phyloP scores from a whole-genome alignment of 1,139 yeast species.

The Nadsonia commutata region DNA sequence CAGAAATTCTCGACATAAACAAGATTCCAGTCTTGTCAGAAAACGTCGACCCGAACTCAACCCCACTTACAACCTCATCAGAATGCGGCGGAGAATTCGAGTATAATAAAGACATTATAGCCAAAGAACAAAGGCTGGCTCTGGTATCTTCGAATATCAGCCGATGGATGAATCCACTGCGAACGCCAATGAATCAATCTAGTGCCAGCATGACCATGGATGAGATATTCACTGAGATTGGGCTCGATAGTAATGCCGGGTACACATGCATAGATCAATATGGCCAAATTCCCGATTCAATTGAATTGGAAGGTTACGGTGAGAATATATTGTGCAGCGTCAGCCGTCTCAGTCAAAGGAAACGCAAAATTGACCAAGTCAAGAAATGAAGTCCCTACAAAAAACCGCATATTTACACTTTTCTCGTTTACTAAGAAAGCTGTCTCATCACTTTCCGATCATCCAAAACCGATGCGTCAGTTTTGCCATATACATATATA shows the following conservation, averaged over 20 bases:
- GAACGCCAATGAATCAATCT: not conserved
- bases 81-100: too few relatives aligned
- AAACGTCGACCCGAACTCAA: not conserved
- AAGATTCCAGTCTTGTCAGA: too few relatives aligned
- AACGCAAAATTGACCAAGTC: not conserved
- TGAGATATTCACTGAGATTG: not conserved
- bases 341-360: not conserved
- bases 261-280: not conserved
- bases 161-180: too few relatives aligned
- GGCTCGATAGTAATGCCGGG: not conserved
- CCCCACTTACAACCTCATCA: not conserved
- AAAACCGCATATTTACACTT: not conserved
- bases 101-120: too few relatives aligned
- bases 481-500: too few relatives aligned
- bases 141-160: too few relatives aligned
- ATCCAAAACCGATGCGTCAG: too few relatives aligned
- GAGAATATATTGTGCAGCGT: not conserved
- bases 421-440: too few relatives aligned
- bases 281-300: not conserved
- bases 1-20: too few relatives aligned
- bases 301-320: not conserved
- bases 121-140: too few relatives aligned
- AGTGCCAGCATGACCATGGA: not conserved
- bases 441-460: too few relatives aligned
- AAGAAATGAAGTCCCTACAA: not conserved